Evolutionary conservation across 2,329 filamentous ascomycete species (phyloP).

Genomic region (Leptographium galeiforme): DNA sequence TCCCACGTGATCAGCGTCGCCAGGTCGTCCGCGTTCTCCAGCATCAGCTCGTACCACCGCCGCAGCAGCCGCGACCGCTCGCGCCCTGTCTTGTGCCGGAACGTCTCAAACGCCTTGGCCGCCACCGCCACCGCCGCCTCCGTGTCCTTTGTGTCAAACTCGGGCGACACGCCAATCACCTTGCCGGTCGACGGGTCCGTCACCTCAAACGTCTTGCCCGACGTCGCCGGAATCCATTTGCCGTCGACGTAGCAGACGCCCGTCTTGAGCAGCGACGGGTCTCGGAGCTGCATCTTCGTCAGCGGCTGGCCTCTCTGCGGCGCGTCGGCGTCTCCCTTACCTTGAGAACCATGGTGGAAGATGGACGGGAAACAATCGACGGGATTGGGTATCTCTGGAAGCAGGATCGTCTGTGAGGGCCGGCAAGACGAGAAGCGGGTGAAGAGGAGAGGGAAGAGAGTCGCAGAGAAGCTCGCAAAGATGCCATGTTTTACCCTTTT

Average conservation of each 20-base stretch:
- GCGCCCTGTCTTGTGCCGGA: slow-evolving; percentile 58
- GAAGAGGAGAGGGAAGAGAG: slow-evolving; percentile 1
- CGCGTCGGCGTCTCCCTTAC: slow-evolving; percentile 13
- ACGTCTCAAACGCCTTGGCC: slow-evolving; percentile 56
- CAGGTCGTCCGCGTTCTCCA: slow-evolving; percentile 67
- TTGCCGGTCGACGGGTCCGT: slow-evolving; percentile 72
- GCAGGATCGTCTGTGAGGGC: slow-evolving; percentile 12
- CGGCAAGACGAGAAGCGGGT: not conserved
- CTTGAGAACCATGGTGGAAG: slow-evolving; percentile 35
- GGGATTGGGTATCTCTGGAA: slow-evolving; percentile 18
- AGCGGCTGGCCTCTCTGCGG: not conserved
- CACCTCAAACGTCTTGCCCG: slow-evolving; percentile 85
- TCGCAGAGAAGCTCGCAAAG: slow-evolving; percentile 5
- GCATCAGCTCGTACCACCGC: slow-evolving; percentile 70
- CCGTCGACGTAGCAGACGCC: slow-evolving; percentile 79
- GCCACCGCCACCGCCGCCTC: slow-evolving; percentile 76
- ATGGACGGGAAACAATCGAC: slow-evolving; percentile 14
- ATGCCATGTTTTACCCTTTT: slow-evolving; percentile 1
- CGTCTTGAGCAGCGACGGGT: slow-evolving; percentile 71
- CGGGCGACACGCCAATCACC: slow-evolving; percentile 70
- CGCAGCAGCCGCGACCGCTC: slow-evolving; percentile 61
- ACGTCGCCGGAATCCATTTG: slow-evolving; percentile 75
- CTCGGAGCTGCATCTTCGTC: slow-evolving; percentile 47
- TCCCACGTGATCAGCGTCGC: slow-evolving; percentile 78
- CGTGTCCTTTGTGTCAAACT: slow-evolving; percentile 68